Base-by-base conservation (phyloP, 306 rosid species). In the Quercus berberidifolia region DNA sequence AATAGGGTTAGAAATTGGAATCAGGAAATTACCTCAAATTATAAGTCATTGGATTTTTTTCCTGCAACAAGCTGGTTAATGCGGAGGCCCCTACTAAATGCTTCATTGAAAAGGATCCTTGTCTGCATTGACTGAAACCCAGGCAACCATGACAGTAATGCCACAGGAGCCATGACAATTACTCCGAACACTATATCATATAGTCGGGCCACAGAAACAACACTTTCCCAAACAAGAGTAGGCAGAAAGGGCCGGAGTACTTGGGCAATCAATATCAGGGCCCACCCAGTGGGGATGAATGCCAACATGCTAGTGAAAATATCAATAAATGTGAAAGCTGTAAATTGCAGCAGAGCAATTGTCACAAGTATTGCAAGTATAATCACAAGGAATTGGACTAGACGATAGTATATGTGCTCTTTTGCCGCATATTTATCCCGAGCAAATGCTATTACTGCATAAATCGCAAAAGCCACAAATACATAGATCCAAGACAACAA, bases 121-220 rank as follows among this genome's bases (percentile, higher is more conserved):
- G 98, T 90, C 88, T 94, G 97, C 97, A 94, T 92, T 33, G 97
- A 71, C 81, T 94, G 98, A 79, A 90, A 89, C 69, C 98, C 98
- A 28, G 98, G 98, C 76, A 89, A 85, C 97, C 98, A 92, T 70
- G 98, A 94, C 19, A 92, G 68, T 33, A 89, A 73, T 30, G 98
- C 98, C 84, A 93, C 92, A 58, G 98, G 97, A 73, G 64, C 25
- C 97, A 91, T 85, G 71, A 91, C 84, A 75, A 90, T 79, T 70
- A 92, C 86, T 79, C 92, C 98, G 58, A 93, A 91, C 75, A 93
- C 52, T 75, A 90, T 82, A 80, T 93, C 98, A 51, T 93, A 93
- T 12, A 93, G 26, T 57, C 97, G 91, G 62, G 93, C 91, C 76
- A 93, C 77, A 52, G 91, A 81, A 83, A 91, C 82, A 80, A 93